Conservation (phyloP, 73 alveolate genomes). For the Paramecium tetraurelia region DNA sequence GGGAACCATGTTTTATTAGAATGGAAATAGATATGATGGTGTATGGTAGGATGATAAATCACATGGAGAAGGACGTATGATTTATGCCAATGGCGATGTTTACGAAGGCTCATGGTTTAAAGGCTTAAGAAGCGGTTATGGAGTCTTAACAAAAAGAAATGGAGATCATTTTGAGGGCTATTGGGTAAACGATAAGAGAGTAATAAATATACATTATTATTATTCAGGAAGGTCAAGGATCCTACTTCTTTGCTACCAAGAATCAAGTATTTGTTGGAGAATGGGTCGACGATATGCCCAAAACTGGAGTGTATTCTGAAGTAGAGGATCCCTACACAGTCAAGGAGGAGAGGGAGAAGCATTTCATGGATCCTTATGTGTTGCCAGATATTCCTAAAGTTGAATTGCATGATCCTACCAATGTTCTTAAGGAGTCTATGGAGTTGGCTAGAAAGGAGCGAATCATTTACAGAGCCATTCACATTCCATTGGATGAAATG, state of each 20-base stretch:
- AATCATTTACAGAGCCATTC: conserved; percentile 59
- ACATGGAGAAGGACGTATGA: conserved; percentile 95
- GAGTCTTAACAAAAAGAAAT: conserved; percentile 83
- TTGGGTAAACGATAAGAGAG: conserved; percentile 88
- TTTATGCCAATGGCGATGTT: conserved; percentile 93
- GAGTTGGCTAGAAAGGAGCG: conserved; percentile 75
- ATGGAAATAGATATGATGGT: conserved; percentile 98
- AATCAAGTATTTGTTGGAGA: conserved; percentile 92
- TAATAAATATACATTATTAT: neutral
- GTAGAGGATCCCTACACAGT: conserved; percentile 79
- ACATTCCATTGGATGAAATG: conserved; percentile 54
- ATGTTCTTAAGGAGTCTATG: conserved; percentile 80
- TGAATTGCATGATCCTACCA: conserved; percentile 76
- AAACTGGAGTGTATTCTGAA: conserved; percentile 89
- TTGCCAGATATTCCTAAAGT: conserved; percentile 81
- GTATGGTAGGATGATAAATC: conserved; percentile 89
- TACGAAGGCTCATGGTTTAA: conserved; percentile 96
- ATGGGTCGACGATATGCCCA: conserved; percentile 93
- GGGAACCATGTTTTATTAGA: conserved; percentile 90
- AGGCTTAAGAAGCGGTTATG: conserved; percentile 88
- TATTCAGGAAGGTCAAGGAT: conserved; percentile 83
- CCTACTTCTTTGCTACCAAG: conserved; percentile 73
- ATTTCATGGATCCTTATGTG: conserved; percentile 83
- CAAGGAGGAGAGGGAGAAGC: conserved; percentile 71
- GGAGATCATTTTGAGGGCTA: conserved; percentile 93